Evolutionary conservation across 345 rosid genomes (phyloP).

Genomic region (Eucalyptus dawsonii): DNA sequence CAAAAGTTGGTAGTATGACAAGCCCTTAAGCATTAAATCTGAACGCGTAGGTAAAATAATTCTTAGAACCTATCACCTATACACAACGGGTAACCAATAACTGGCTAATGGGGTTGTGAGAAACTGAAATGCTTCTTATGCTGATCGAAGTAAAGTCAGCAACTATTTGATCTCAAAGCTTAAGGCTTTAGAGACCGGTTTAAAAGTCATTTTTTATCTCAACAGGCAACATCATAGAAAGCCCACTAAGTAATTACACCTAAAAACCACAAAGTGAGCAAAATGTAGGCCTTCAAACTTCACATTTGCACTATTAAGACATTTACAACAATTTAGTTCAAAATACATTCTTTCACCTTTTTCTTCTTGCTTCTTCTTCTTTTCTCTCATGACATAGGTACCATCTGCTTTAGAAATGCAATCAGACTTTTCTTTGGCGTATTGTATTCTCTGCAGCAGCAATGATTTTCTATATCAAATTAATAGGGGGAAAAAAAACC

Average conservation of each 20-base stretch:
- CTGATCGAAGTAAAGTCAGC: background rate
- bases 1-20: background rate
- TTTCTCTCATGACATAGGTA: slow-evolving; percentile 64
- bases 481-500: background rate
- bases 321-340: background rate
- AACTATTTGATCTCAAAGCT: background rate
- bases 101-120: background rate
- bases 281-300: background rate
- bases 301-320: background rate
- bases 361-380: slow-evolving; percentile 93
- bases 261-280: background rate
- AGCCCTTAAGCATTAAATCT: background rate
- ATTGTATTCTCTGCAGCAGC: slow-evolving; percentile 63
- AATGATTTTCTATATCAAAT: background rate
- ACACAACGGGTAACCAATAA: background rate
- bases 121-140: background rate
- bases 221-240: background rate
- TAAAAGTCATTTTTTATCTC: background rate
- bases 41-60: background rate
- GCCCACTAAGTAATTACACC: background rate
- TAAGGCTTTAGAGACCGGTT: background rate
- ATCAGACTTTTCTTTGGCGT: slow-evolving; percentile 82
- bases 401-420: slow-evolving; percentile 83
- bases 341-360: slow-evolving; percentile 31
- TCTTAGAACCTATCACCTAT: background rate